Base-by-base conservation (phyloP, 2,329 filamentous ascomycete species). In the Boeremia lycopersici region DNA sequence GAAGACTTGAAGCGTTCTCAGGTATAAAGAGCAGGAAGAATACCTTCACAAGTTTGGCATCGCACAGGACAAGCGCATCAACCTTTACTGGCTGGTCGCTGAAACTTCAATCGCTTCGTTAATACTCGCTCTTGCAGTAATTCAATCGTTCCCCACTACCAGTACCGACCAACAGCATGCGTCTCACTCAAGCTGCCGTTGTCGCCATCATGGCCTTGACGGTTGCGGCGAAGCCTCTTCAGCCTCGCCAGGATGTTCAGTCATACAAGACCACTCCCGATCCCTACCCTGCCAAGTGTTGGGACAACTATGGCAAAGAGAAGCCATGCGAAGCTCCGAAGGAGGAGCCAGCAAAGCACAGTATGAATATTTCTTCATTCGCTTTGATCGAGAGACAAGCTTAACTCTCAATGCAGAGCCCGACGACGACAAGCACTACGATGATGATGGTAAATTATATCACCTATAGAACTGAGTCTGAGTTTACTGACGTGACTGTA, bases 151-250 rank as follows among this genome's bases (percentile, higher is more conserved):
- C 25, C 25, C 47, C 13, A 33, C 34, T 36, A 31, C n/a, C 34
- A 28, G 48, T 38, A 36, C 31, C 40, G 11, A 38, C 23, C 12
- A 11, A 34, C 46, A 54, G 25, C 13, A 61, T 61, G 59, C 59
- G 56, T 56, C 51, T 61, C 33, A 48, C 52, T 33, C 59, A 61
- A 42, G 56, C 59, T 17, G 52, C 52, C 38, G 17, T 59, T 39
- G 52, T 61, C 31, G 59, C 59, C 46, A 56, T 61, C 6, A 33
- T 61, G 31, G 56, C 56, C 34, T 55, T 52, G 46, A 61, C 56
- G 39, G 56, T 49, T 6, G 53, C 56, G 34, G 56, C 59, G 26
- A 61, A 42, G 23, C 59, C 59, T 13, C 49, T 61, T n/a, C 48
- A 48, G 29, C 49, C 42, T n/a, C 56, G 56, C 43, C 31, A 45